Conservation (phyloP, 768 basidiomycete species). For the Phylloporus rhodoxanthus region DNA sequence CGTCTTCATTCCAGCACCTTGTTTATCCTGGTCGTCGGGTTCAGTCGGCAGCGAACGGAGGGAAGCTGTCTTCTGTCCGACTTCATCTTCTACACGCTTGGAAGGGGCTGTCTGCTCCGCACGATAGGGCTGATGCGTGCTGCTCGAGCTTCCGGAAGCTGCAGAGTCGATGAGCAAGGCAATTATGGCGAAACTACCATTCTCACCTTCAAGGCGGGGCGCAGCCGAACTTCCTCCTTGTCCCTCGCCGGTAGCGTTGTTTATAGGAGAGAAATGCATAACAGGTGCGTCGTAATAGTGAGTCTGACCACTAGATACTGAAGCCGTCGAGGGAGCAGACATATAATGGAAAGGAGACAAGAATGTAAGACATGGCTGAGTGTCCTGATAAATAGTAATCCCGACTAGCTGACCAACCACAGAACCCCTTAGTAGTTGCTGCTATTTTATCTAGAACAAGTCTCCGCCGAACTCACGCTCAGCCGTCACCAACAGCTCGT, state of each 20-base stretch:
- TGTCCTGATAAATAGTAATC: conserved; percentile 20
- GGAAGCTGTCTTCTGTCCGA: conserved; percentile 9
- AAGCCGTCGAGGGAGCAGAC: conserved; percentile 11
- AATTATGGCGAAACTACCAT: not conserved
- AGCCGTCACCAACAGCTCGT: conserved; percentile 24
- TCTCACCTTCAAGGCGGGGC: conserved; percentile 2
- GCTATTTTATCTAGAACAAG: conserved; percentile 9
- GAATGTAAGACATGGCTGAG: not conserved
- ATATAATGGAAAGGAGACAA: conserved; percentile 6
- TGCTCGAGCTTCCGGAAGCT: not conserved
- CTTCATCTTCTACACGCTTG: not conserved
- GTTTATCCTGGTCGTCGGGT: conserved; percentile 2
- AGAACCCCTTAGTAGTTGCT: conserved; percentile 15
- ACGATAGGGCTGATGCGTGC: not conserved
- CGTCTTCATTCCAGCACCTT: not conserved
- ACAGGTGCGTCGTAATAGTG: conserved; percentile 43
- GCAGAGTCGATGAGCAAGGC: not conserved
- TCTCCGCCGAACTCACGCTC: conserved; percentile 25
- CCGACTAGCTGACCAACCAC: conserved; percentile 10
- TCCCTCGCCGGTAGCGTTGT: not conserved
- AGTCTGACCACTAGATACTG: conserved; percentile 31
- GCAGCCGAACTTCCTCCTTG: not conserved
- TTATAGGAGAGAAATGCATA: conserved; percentile 20
- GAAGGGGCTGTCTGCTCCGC: not conserved
- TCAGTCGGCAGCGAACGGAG: conserved; percentile 23